Evolutionary conservation across 73 alveolate genomes (phyloP).

Genomic region (Symbiodinium pilosum): DNA sequence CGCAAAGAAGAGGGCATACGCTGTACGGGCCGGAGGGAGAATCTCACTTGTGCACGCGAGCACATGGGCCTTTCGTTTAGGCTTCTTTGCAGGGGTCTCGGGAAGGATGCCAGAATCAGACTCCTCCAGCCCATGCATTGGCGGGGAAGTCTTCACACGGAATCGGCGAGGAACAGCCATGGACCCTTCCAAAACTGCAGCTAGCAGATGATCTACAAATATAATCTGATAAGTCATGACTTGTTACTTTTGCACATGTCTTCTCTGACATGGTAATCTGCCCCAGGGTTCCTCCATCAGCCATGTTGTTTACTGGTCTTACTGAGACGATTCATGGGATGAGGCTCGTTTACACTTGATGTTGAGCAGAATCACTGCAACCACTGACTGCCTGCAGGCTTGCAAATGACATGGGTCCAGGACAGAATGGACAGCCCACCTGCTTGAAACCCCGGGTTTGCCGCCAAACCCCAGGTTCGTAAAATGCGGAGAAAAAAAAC

Average conservation of each 20-base stretch:
- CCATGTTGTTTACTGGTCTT: not conserved
- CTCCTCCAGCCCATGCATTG: not conserved
- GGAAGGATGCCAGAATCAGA: not conserved
- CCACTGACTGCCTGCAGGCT: not conserved
- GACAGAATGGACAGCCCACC: no score
- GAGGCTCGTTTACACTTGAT: not conserved
- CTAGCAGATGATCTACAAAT: not conserved
- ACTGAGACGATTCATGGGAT: not conserved
- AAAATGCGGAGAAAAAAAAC: no score
- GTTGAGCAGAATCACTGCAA: no score
- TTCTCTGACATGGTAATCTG: not conserved
- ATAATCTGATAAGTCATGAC: not conserved
- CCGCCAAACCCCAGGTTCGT: no score
- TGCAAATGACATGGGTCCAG: no score
- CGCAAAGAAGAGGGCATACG: not conserved
- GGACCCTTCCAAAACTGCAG: not conserved
- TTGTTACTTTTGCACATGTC: not conserved
- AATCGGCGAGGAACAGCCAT: not conserved
- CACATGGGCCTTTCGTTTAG: not conserved
- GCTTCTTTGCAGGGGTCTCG: not conserved
- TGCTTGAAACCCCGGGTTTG: no score
- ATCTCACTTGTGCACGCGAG: not conserved
- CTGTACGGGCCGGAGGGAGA: not conserved
- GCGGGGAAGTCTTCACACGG: not conserved
- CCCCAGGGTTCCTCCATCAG: not conserved